These are phyloP conservation scores for Taphrina deformans DNA, from an alignment of 1,139 yeast species.

Conservation along the genomic window DNA sequence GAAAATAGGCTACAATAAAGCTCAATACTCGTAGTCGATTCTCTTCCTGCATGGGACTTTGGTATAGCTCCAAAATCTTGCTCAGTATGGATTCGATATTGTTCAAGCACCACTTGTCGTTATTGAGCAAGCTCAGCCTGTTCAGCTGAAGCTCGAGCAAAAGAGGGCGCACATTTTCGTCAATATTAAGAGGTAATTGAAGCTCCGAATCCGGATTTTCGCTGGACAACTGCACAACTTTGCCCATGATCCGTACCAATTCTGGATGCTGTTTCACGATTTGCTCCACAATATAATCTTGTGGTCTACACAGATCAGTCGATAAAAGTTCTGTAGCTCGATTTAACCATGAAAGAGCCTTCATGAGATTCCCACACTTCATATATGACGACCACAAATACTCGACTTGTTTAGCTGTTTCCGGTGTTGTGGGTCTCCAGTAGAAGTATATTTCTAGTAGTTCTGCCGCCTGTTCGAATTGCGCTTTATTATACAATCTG, in stretches of 20 bases:
- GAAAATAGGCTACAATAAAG: neutral
- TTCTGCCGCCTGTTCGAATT: neutral
- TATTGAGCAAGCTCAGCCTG: neutral
- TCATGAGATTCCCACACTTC: neutral
- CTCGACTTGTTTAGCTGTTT: conserved; percentile 8
- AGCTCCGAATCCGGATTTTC: neutral
- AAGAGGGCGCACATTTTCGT: neutral
- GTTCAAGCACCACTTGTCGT: neutral
- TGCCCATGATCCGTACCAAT: neutral
- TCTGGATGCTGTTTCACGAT: neutral
- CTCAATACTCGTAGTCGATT: neutral
- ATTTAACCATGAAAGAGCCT: conserved; percentile 11
- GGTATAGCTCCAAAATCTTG: neutral
- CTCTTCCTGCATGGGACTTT: neutral
- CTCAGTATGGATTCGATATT: neutral
- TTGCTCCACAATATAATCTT: neutral
- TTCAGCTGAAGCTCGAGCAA: neutral
- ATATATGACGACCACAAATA: conserved; percentile 22
- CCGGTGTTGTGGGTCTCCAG: neutral
- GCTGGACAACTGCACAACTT: neutral
- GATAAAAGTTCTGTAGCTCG: neutral
- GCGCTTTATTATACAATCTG: neutral
- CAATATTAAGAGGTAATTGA: neutral
- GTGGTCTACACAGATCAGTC: neutral
- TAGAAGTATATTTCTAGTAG: neutral